Percentiles rank a stretch among this genome's conserved stretches.
Conservation (phyloP, 2,329 filamentous ascomycete genomes). For the Paecilomyces fulvus region DNA sequence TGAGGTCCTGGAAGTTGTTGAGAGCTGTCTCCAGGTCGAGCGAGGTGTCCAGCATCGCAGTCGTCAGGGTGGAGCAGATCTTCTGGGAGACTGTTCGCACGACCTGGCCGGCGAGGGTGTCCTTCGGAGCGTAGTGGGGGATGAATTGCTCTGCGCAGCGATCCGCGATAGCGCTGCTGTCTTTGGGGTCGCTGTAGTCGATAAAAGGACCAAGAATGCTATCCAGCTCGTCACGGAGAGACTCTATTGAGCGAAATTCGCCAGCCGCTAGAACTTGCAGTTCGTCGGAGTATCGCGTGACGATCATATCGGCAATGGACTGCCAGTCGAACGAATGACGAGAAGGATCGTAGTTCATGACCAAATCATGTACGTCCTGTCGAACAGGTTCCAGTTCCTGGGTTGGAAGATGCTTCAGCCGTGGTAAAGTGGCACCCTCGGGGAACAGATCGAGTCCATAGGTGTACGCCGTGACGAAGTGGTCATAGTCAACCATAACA, state of each 20-base stretch:
- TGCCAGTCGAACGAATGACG: slow-evolving; percentile 55
- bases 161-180: slow-evolving; percentile 13
- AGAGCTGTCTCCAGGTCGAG: slow-evolving; percentile 16
- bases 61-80: slow-evolving; percentile 25
- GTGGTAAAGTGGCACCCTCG: slow-evolving; percentile 27
- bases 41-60: slow-evolving; percentile 11
- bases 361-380: slow-evolving; percentile 38
- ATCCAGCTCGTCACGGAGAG: slow-evolving; percentile 21
- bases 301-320: slow-evolving; percentile 55
- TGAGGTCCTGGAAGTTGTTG: slow-evolving; percentile 32
- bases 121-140: slow-evolving; percentile 7
- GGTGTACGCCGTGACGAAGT: slow-evolving; percentile 41
- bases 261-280: slow-evolving; percentile 35
- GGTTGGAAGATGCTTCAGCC: slow-evolving; percentile 23
- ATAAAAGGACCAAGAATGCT: slow-evolving; percentile 25
- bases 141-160: slow-evolving; percentile 29
- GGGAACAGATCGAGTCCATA: slow-evolving; percentile 36
- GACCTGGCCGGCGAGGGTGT: slow-evolving; percentile 16
- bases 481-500: slow-evolving; percentile 40
- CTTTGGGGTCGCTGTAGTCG: slow-evolving; percentile 22
- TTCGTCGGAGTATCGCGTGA: slow-evolving; percentile 52
- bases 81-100: slow-evolving; percentile 21
- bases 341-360: slow-evolving; percentile 22
- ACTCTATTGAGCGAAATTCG: slow-evolving; percentile 12
- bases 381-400: slow-evolving; percentile 30